A percentile compares a stretch with the other conserved stretches of the same genome.
phyloP scores from a whole-genome alignment of 2,329 filamentous ascomycete species.

The Nemania abortiva region DNA sequence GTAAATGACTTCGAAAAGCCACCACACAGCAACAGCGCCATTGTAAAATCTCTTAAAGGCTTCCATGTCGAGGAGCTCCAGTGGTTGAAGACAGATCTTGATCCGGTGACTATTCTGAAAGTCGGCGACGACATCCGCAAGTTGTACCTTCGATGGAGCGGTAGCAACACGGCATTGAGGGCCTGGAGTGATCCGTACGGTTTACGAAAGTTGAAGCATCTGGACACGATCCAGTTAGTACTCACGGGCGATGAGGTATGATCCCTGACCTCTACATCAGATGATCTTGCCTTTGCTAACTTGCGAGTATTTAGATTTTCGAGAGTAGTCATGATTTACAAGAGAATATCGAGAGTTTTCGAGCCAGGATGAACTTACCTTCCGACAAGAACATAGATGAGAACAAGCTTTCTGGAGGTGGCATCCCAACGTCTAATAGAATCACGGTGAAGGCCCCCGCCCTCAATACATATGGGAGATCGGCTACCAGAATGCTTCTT shows the following conservation, averaged over 20 bases:
- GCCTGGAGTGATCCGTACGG: conserved; percentile 13
- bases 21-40: conserved; percentile 13
- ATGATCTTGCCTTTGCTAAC: too few relatives aligned
- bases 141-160: conserved; percentile 12
- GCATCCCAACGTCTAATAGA: not conserved
- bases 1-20: conserved; percentile 17
- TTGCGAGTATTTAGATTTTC: too few relatives aligned
- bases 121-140: not conserved
- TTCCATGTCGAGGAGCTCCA: conserved; percentile 1
- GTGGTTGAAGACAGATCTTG: conserved; percentile 17
- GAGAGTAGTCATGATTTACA: conserved; percentile 2
- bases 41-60: conserved; percentile 1
- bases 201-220: not conserved
- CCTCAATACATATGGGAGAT: conserved; percentile 8
- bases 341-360: conserved; percentile 1
- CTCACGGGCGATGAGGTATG: conserved; percentile 6
- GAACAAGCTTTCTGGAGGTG: not conserved
- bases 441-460: conserved; percentile 4
- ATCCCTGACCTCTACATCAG: too few relatives aligned
- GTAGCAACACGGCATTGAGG: conserved; percentile 4
- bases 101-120: conserved; percentile 5
- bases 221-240: conserved; percentile 4
- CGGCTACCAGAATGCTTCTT: not conserved
- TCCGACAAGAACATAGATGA: not conserved
- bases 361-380: not conserved